phyloP scores from a whole-genome alignment of 805 yeast genomes.

The Brettanomyces bruxellensis region DNA sequence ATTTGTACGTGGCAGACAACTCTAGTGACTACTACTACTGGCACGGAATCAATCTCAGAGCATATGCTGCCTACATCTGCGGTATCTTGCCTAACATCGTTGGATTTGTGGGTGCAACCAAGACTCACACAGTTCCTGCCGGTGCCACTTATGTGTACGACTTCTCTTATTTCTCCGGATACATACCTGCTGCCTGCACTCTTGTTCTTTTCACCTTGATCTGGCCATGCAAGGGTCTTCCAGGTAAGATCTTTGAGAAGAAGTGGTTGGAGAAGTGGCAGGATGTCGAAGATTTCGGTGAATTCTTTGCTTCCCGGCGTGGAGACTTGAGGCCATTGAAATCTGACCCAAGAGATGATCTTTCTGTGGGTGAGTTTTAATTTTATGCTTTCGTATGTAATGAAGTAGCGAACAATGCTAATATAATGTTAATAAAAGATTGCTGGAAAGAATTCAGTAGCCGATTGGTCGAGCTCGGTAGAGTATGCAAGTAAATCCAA shows the following conservation, averaged over 20 bases:
- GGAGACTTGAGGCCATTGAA: slow-evolving; percentile 1
- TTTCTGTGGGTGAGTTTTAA: background rate
- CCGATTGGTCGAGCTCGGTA: no score
- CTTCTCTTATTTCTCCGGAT: slow-evolving; percentile 73
- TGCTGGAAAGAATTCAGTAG: no score
- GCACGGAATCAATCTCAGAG: slow-evolving; percentile 77
- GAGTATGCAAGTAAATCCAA: no score
- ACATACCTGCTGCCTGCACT: slow-evolving; percentile 44
- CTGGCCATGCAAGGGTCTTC: slow-evolving; percentile 42
- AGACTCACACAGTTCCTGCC: slow-evolving; percentile 56
- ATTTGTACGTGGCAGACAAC: slow-evolving; percentile 48
- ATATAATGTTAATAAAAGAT: no score
- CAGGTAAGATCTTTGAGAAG: slow-evolving; percentile 34
- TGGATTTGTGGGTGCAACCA: slow-evolving; percentile 81
- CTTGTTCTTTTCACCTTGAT: slow-evolving; percentile 44
- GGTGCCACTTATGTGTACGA: slow-evolving; percentile 72
- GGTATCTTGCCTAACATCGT: slow-evolving; percentile 80
- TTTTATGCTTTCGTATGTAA: no score
- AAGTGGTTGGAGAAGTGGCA: slow-evolving; percentile 58
- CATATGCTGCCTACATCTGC: slow-evolving; percentile 66
- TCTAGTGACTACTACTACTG: slow-evolving; percentile 50
- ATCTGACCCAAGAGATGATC: slow-evolving; percentile 1
- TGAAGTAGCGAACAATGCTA: no score
- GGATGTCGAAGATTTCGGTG: slow-evolving; percentile 56
- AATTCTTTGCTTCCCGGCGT: slow-evolving; percentile 10